phyloP scores from a whole-genome alignment of 2,329 filamentous ascomycete species.

The Zymoseptoria passerinii region DNA sequence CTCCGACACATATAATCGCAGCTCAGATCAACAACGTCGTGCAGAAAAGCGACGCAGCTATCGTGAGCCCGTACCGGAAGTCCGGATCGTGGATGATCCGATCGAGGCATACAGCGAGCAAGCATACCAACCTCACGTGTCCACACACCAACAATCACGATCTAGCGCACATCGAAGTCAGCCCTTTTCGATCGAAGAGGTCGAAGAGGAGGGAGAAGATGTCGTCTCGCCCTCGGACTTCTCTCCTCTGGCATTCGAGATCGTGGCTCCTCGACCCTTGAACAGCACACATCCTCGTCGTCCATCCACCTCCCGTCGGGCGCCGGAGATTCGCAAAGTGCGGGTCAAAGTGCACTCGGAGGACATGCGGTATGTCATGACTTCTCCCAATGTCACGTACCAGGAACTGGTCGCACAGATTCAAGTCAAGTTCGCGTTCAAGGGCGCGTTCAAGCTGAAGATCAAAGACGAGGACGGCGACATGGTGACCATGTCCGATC shows the following conservation, averaged over 20 bases:
- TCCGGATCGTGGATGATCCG: slow-evolving; percentile 45
- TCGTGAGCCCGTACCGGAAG: slow-evolving; percentile 51
- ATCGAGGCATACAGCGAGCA: slow-evolving; percentile 30
- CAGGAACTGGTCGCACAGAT: slow-evolving; percentile 70
- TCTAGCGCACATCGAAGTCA: slow-evolving; percentile 32
- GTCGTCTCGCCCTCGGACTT: slow-evolving; percentile 19
- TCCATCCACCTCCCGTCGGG: slow-evolving; percentile 42
- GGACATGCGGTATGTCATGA: slow-evolving; percentile 89
- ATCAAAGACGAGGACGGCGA: slow-evolving; percentile 81
- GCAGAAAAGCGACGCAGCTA: slow-evolving; percentile 47
- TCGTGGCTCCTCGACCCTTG: slow-evolving; percentile 33
- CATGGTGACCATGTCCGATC: slow-evolving; percentile 95
- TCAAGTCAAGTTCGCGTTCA: slow-evolving; percentile 74
- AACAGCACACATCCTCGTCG: slow-evolving; percentile 30
- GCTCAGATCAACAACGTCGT: slow-evolving; percentile 16
- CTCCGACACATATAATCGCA: slow-evolving; percentile 20
- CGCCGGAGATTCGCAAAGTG: slow-evolving; percentile 62
- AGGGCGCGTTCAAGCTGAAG: slow-evolving; percentile 74
- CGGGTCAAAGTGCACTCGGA: slow-evolving; percentile 86
- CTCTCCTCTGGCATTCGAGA: slow-evolving; percentile 49
- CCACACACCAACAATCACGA: slow-evolving; percentile 22
- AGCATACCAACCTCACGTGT: slow-evolving; percentile 9
- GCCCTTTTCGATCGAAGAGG: slow-evolving; percentile 67
- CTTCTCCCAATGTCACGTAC: slow-evolving; percentile 64
- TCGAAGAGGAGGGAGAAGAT: slow-evolving; percentile 56